Percentiles rank a stretch among this genome's conserved stretches.
phyloP scores from a whole-genome alignment of 2,329 filamentous ascomycete genomes.

The Paramyrothecium sp. region DNA sequence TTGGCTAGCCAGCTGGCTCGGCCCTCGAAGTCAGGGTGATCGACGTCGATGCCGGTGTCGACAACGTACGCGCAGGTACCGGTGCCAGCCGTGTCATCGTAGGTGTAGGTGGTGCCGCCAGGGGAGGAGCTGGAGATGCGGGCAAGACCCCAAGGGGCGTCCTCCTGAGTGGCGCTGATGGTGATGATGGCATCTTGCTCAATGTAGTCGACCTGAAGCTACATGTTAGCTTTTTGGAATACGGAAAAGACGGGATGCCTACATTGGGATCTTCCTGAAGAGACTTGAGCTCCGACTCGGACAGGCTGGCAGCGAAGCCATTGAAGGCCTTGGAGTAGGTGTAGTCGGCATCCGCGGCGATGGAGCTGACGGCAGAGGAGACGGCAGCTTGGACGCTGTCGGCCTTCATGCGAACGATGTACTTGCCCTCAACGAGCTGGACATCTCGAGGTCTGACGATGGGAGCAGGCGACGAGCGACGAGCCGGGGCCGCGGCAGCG shows the following conservation, averaged over 20 bases:
- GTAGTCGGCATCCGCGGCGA: slow-evolving; percentile 30
- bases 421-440: slow-evolving; percentile 31
- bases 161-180: slow-evolving; percentile 24
- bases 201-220: slow-evolving; percentile 33
- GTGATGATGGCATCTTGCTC: slow-evolving; percentile 35
- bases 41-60: slow-evolving; percentile 41
- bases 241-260: neutral
- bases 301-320: slow-evolving; percentile 25
- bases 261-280: slow-evolving; percentile 23
- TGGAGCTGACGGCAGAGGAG: slow-evolving; percentile 19
- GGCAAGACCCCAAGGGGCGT: slow-evolving; percentile 37
- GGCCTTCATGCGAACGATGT: slow-evolving; percentile 34
- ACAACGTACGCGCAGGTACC: slow-evolving; percentile 44
- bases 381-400: slow-evolving; percentile 17
- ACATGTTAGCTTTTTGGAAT: neutral
- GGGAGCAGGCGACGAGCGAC: slow-evolving; percentile 30
- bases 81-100: slow-evolving; percentile 36
- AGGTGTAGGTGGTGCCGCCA: slow-evolving; percentile 31
- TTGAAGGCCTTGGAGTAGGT: slow-evolving; percentile 17
- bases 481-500: slow-evolving; percentile 25
- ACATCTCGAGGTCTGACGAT: slow-evolving; percentile 28
- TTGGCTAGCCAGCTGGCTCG: slow-evolving; percentile 29
- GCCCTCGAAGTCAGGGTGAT: slow-evolving; percentile 33
- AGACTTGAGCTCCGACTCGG: slow-evolving; percentile 20
- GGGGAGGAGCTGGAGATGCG: slow-evolving; percentile 32